Evolutionary conservation across 768 basidiomycete species (phyloP).

Genomic region (Pulveroboletus sp.): DNA sequence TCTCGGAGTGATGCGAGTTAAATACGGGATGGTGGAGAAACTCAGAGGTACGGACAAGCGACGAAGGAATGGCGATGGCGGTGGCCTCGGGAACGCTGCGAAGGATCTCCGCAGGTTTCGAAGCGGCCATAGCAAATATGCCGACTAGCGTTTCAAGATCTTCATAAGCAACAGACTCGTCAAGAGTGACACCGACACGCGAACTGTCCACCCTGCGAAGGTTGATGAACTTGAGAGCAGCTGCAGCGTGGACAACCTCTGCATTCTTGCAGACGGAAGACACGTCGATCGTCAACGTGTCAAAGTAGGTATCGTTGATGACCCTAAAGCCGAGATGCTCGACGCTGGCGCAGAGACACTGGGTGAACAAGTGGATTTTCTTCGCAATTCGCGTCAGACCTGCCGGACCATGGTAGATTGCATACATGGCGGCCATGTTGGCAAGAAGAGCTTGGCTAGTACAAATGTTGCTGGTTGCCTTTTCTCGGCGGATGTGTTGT

Average conservation of each 20-base stretch:
- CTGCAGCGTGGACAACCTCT: constrained; percentile 61
- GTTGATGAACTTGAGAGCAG: constrained; percentile 69
- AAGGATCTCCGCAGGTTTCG: constrained; percentile 42
- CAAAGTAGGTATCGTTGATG: constrained; percentile 77
- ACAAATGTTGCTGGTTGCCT: constrained; percentile 98
- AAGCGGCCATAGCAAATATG: constrained; percentile 69
- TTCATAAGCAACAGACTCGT: constrained; percentile 78
- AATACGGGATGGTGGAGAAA: constrained; percentile 88
- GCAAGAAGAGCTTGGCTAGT: constrained; percentile 96
- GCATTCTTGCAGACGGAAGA: constrained; percentile 53
- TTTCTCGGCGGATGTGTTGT: constrained; percentile 96
- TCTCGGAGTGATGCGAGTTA: constrained; percentile 97
- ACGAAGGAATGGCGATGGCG: constrained; percentile 44
- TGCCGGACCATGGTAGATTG: constrained; percentile 90
- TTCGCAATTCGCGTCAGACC: constrained; percentile 81
- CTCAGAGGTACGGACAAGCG: constrained; percentile 55
- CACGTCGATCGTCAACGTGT: constrained; percentile 80
- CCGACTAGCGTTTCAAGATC: constrained; percentile 78
- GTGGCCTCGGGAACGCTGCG: constrained; percentile 44
- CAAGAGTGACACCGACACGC: constrained; percentile 83
- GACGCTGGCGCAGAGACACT: constrained; percentile 63
- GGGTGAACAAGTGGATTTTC: constrained; percentile 87
- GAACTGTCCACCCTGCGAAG: constrained; percentile 70
- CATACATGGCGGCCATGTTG: constrained; percentile 99
- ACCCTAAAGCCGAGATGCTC: constrained; percentile 71